Evolutionary conservation across 805 yeast genomes (phyloP).

Genomic region (Cyberlindnera maritima): DNA sequence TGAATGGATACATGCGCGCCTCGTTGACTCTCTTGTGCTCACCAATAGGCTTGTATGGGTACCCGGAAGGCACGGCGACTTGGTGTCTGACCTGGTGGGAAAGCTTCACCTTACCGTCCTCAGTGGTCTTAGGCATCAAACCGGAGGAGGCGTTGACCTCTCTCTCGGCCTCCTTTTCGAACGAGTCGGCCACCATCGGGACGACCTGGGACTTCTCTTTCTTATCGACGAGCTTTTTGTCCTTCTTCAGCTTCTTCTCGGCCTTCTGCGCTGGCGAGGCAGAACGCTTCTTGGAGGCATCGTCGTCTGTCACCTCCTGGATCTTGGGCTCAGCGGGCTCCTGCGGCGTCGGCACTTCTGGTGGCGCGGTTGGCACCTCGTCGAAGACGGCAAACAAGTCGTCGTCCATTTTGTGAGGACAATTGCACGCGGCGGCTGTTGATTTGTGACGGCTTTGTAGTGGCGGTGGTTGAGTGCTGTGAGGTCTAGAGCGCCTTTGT

Average conservation of each 20-base stretch:
- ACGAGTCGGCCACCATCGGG: slow-evolving; percentile 81
- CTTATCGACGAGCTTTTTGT: slow-evolving; percentile 32
- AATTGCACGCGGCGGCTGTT: neutral
- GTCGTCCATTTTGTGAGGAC: slow-evolving; percentile 31
- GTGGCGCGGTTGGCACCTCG: slow-evolving; percentile 45
- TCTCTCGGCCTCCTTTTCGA: slow-evolving; percentile 86
- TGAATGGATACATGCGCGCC: slow-evolving; percentile 90
- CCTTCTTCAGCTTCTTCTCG: slow-evolving; percentile 26
- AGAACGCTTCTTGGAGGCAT: slow-evolving; percentile 23
- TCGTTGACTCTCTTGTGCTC: slow-evolving; percentile 75
- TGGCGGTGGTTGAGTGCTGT: neutral
- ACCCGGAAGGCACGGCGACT: slow-evolving; percentile 93
- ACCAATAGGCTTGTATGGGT: slow-evolving; percentile 82
- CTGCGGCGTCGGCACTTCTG: slow-evolving; percentile 12
- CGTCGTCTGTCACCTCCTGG: slow-evolving; percentile 12
- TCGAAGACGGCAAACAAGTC: slow-evolving; percentile 63
- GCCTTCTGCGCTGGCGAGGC: slow-evolving; percentile 21
- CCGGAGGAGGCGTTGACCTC: slow-evolving; percentile 85
- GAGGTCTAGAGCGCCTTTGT: neutral
- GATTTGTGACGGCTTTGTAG: neutral
- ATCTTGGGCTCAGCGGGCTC: slow-evolving; percentile 7
- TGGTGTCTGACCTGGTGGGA: slow-evolving; percentile 96
- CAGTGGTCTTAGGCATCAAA: slow-evolving; percentile 43
- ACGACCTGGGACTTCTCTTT: slow-evolving; percentile 46
- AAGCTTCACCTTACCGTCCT: slow-evolving; percentile 58